phyloP scores from a whole-genome alignment of 306 rosid genomes.

The Lathyrus aphaca region DNA sequence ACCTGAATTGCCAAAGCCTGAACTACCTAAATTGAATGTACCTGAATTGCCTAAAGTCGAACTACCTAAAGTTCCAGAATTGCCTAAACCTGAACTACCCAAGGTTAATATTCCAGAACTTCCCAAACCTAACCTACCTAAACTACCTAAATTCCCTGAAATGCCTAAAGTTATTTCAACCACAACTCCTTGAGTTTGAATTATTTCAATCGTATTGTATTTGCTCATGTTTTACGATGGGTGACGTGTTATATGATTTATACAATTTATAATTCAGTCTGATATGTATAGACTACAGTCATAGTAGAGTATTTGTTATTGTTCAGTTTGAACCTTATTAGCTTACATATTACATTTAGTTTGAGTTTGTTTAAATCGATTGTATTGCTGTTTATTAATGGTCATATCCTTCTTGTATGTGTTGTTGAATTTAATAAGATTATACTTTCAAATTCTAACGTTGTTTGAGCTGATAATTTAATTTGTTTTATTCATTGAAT shows the following conservation, averaged over 20 bases:
- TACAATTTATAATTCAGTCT: neutral
- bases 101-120: neutral
- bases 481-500: neutral
- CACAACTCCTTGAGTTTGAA: constrained; percentile 14
- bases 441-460: too few species aligned
- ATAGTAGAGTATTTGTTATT: neutral
- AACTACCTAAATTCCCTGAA: neutral
- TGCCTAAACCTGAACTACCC: too few species aligned
- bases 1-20: neutral
- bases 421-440: neutral
- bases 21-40: neutral
- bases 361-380: neutral
- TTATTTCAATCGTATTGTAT: neutral
- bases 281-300: too few species aligned
- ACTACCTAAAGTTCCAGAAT: neutral
- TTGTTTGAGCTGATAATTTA: neutral
- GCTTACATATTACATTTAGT: neutral
- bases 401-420: neutral
- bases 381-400: neutral
- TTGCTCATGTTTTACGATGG: neutral
- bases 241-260: neutral
- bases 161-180: constrained; percentile 9
- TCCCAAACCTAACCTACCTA: neutral
- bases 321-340: neutral
- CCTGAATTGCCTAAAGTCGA: neutral